These are phyloP conservation scores for Phyllosticta ampelicida DNA, from an alignment of 2,329 filamentous ascomycete genomes.

Conservation along the genomic window DNA sequence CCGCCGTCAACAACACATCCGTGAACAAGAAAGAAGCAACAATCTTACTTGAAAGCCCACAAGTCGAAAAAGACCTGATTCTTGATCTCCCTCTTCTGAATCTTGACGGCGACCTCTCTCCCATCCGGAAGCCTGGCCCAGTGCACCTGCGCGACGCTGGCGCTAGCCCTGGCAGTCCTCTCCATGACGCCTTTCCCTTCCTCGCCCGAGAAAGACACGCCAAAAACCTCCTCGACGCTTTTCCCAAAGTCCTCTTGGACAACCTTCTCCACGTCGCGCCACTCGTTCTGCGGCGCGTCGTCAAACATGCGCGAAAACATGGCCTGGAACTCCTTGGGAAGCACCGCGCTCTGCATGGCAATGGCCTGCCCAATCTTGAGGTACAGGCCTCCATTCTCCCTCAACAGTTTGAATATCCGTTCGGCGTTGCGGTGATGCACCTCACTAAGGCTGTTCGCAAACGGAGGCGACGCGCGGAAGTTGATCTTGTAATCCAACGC, in stretches of 20 bases:
- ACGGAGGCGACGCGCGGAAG: conserved; percentile 68
- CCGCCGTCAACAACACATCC: conserved; percentile 2
- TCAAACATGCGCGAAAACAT: conserved; percentile 98
- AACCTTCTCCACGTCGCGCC: conserved; percentile 75
- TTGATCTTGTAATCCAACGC: conserved; percentile 95
- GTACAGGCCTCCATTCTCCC: conserved; percentile 83
- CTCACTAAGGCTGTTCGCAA: conserved; percentile 62
- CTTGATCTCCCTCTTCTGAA: conserved; percentile 90
- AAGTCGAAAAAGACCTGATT: conserved; percentile 90
- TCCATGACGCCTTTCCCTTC: conserved; percentile 56
- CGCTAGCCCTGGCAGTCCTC: conserved; percentile 63
- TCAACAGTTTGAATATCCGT: conserved; percentile 68
- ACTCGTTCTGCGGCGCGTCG: conserved; percentile 86
- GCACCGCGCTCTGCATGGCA: conserved; percentile 90
- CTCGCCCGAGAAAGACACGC: conserved; percentile 66
- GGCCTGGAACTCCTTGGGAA: conserved; percentile 88
- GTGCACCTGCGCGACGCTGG: conserved; percentile 93
- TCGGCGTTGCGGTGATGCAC: conserved; percentile 77
- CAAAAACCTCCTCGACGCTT: conserved; percentile 82
- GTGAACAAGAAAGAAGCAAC: background rate
- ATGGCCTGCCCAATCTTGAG: conserved; percentile 98
- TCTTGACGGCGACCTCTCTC: conserved; percentile 85
- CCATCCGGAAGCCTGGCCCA: conserved; percentile 83
- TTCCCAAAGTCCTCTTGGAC: conserved; percentile 80
- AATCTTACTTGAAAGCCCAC: conserved; percentile 81